Evolutionary conservation across 129 eudicot species (phyloP).

Genomic region (Escallonia herrerae): DNA sequence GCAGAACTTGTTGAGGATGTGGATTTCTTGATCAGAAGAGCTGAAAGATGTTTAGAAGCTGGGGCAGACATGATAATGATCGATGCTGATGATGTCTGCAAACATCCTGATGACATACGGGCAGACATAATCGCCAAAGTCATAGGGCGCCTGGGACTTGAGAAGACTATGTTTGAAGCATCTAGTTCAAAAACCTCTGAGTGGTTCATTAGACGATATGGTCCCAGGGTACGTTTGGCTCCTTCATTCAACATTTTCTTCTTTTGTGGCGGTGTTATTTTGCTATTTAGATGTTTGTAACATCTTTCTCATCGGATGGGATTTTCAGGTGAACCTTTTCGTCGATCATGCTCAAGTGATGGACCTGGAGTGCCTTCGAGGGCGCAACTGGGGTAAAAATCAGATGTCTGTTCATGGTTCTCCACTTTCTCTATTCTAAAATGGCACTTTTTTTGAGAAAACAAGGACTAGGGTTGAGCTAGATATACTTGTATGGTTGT

Average conservation of each 20-base stretch:
- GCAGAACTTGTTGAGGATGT: conserved; percentile 84
- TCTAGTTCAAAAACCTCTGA: conserved; percentile 70
- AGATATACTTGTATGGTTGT: not conserved
- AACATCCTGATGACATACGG: conserved; percentile 57
- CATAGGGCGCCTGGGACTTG: conserved; percentile 78
- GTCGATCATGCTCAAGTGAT: conserved; percentile 80
- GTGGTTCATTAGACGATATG: conserved; percentile 89
- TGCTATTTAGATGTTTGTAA: not conserved
- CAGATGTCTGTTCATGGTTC: conserved; percentile 61
- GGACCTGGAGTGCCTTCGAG: conserved; percentile 90
- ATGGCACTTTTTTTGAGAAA: too few relatives aligned
- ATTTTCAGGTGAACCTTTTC: conserved; percentile 68
- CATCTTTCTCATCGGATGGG: not conserved
- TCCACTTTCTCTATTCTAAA: conserved; percentile 41
- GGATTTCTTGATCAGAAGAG: conserved; percentile 64
- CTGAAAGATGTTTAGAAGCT: conserved; percentile 97
- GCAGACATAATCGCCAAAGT: conserved; percentile 79
- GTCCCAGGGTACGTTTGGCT: conserved; percentile 54
- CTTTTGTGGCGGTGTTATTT: not conserved
- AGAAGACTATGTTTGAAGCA: conserved; percentile 93
- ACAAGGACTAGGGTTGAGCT: too few relatives aligned
- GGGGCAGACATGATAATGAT: conserved; percentile 97
- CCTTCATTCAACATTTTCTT: not conserved
- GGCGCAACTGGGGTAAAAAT: conserved; percentile 61
- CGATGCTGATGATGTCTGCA: conserved; percentile 83